Percentiles rank a stretch among this genome's conserved stretches.
phyloP scores from a whole-genome alignment of 2,329 filamentous ascomycete genomes.

The Xylaria polymorpha region DNA sequence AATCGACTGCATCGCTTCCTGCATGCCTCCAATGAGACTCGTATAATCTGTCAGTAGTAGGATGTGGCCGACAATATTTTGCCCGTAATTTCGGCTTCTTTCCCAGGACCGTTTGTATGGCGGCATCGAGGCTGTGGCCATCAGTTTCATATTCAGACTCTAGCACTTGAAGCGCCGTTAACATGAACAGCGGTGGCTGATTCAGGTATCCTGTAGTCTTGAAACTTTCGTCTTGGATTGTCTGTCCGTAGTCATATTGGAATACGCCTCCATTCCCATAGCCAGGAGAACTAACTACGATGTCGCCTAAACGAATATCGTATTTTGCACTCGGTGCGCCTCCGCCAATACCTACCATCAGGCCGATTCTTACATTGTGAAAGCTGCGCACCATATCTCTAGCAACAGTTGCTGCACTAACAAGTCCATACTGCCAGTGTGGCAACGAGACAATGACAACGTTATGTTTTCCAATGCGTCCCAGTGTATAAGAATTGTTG shows the following conservation, averaged over 20 bases:
- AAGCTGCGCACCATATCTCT: conserved; percentile 49
- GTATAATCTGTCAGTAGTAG: background rate
- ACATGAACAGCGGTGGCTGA: conserved; percentile 14
- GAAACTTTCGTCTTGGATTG: conserved; percentile 8
- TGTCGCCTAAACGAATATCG: conserved; percentile 29
- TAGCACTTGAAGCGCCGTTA: background rate
- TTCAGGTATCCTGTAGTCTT: conserved; percentile 2
- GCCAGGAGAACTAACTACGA: conserved; percentile 19
- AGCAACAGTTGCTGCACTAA: conserved; percentile 46
- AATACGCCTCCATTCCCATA: conserved; percentile 22
- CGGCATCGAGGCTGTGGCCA: background rate
- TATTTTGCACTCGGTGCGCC: conserved; percentile 49
- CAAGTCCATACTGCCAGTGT: conserved; percentile 45
- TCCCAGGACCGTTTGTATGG: background rate
- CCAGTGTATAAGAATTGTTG: conserved; percentile 32
- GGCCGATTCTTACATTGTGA: conserved; percentile 46
- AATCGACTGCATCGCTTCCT: background rate
- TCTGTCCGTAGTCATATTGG: conserved; percentile 24
- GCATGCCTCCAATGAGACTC: background rate
- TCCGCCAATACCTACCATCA: conserved; percentile 53
- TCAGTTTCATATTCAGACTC: background rate
- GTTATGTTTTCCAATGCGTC: conserved; percentile 41
- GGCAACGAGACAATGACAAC: conserved; percentile 46
- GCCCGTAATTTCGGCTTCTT: background rate
- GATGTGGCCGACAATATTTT: conserved; percentile 11